Evolutionary conservation across 257 asterid genomes (phyloP).

Genomic region (Rauvolfia tetraphylla): DNA sequence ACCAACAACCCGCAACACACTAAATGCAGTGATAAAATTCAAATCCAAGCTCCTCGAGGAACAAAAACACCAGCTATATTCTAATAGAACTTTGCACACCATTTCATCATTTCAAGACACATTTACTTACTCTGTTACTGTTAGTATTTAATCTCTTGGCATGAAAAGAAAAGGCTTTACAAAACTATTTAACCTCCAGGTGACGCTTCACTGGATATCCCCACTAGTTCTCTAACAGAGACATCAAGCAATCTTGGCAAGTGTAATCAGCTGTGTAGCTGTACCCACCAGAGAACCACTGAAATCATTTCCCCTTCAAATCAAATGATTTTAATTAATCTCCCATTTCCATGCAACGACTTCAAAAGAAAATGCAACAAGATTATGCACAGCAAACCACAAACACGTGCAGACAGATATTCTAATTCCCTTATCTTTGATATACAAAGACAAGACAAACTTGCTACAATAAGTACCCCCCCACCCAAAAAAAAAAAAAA

Average conservation of each 20-base stretch:
- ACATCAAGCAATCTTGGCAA: neutral
- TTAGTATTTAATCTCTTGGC: too few species aligned
- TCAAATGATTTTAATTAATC: neutral
- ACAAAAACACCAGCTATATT: neutral
- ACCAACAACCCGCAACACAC: neutral
- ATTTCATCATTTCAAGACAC: neutral
- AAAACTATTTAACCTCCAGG: neutral
- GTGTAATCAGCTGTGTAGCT: neutral
- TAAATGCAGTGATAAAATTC: neutral
- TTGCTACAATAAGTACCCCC: neutral
- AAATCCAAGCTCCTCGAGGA: neutral
- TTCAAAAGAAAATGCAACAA: neutral
- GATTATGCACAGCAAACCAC: neutral
- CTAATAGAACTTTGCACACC: neutral
- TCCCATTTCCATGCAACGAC: neutral
- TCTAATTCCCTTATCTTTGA: neutral
- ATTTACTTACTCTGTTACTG: too few species aligned
- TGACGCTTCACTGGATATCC: neutral
- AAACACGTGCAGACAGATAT: slow-evolving; percentile 3
- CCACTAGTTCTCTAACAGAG: neutral
- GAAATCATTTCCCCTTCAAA: neutral
- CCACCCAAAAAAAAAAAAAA: too few species aligned
- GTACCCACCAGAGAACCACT: neutral
- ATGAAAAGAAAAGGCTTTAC: too few species aligned
- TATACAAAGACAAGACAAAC: neutral